Evolutionary conservation across 139 green algal species (phyloP), one percentile per base, ranked within the genome.

Genomic region (Chlorella sp.): DNA sequence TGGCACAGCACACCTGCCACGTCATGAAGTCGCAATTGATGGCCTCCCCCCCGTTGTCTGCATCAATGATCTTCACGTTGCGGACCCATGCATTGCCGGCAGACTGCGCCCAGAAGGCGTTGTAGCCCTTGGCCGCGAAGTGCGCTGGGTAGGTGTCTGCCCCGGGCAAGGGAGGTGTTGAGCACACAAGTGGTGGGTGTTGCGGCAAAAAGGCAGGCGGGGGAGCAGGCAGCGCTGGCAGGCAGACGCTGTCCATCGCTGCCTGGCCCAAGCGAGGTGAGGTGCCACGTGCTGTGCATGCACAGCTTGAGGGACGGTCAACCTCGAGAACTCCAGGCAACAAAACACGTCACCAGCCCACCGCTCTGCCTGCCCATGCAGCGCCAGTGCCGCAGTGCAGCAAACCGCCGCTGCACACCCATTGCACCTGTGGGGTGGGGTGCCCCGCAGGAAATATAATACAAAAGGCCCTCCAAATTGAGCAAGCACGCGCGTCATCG

Each of bases 21-120:
- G 68, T 88, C 53, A 81, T 53, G n/a, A 87, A 78, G 24, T 87
- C 83, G 21, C 61, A 39, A 61, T 87, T 80, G 39, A 81, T 88
- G 28, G 68, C 30, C 40, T 81, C 66, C 12, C 36, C 36, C 1
- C 66, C 84, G 40, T 81, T 80, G 68, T 88, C 66, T 0, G 39
- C 66, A 15, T 88, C 40, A 11, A 42, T 66, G 39, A 81, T 18
- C 0, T 48, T 83, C 42, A 89, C 71, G 32, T 83, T 83, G 42
- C 85, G 85, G 32, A 83, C 48, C 85, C 85, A 89, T 32, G 42
- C n/a, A 21, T 89, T 89, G 42, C 32, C 85, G 40, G 19, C 42
- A 14, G 32, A 36, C 4, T 60, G 30, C 24, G 81, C 11, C 19
- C 11, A 71, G 21, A 89, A 57, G 21, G 32, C 85, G 53, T 89